Percentiles rank a stretch among this genome's conserved stretches.
Conservation (phyloP, 331 rosid species). For the Erythrophleum ivorense region DNA sequence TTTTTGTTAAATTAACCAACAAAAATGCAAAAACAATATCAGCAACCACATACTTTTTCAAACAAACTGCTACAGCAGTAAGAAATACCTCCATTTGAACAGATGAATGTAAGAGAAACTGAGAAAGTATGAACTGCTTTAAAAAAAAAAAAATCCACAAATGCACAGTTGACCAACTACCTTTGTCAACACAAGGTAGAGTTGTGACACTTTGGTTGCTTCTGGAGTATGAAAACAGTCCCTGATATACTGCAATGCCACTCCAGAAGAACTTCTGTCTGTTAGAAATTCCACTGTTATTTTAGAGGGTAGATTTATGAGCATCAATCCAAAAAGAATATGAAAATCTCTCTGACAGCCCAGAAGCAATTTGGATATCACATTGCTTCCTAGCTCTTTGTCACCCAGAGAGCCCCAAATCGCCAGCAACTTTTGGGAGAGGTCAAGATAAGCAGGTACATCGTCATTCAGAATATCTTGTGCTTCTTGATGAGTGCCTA, state of each 20-base stretch:
- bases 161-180: slow-evolving; percentile 47
- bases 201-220: slow-evolving; percentile 68
- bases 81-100: neutral
- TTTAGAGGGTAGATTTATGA: slow-evolving; percentile 49
- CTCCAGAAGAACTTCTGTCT: slow-evolving; percentile 54
- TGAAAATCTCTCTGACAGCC: slow-evolving; percentile 72
- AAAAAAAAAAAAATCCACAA: slow-evolving; percentile 26
- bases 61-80: neutral
- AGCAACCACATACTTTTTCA: neutral
- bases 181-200: slow-evolving; percentile 72
- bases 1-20: neutral
- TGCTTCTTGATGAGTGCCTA: slow-evolving; percentile 44
- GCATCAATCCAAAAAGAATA: slow-evolving; percentile 74
- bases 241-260: slow-evolving; percentile 40
- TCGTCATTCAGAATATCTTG: slow-evolving; percentile 43
- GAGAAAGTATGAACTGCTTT: neutral
- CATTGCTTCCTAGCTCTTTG: slow-evolving; percentile 56
- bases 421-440: slow-evolving; percentile 72
- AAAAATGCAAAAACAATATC: neutral
- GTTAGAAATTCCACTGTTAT: slow-evolving; percentile 47
- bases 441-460: slow-evolving; percentile 53
- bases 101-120: neutral
- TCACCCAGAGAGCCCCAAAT: slow-evolving; percentile 66
- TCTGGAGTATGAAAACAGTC: slow-evolving; percentile 54
- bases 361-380: slow-evolving; percentile 66